Evolutionary conservation across 441 rosid species (phyloP), one percentile per base, ranked within the genome.

Genomic region (Erysimum cheiri): DNA sequence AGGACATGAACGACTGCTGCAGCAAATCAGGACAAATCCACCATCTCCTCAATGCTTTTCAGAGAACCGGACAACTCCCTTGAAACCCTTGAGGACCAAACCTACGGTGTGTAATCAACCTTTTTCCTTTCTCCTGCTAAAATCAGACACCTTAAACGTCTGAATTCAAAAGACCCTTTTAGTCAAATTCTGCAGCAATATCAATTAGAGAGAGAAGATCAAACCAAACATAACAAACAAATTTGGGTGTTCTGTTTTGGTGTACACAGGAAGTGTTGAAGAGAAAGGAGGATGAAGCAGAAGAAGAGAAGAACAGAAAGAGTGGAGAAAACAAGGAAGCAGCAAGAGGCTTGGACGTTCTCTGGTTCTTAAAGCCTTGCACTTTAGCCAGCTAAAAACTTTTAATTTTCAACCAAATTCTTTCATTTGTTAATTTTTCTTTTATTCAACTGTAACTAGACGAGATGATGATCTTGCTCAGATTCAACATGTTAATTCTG

Each of bases 21-120:
- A 83, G 74, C 89, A 84, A 57, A 88, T 87, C 66, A 81, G 90
- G 70, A 89, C 92, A 10, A 87, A 81, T 65, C 96, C 98, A 78
- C 93, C 96, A 74, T 88, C 98, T 55, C 97, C 97, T 47, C 98
- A 91, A 71, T 90, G 98, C 82, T 89, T 93, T 80, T 94, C 96
- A n/a, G 88, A 84, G 15, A 77, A 76, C 39, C 62, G 77, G 0
- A 63, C 77, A 44, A 77, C 87, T 29, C 72, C 78, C 76, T 62
- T 69, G 44, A 83, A 80, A 14, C 70, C 80, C 2, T 73, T 87
- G 57, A 83, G 73, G 56, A 69, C 93, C 73, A 81, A 80, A 76
- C 64, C 82, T 40, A 80, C 68, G 91, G 98, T 93, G 82, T 32
- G 74, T 57, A 52, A 47, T 36, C 65, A 31, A 17, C 8, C 36